phyloP scores from a whole-genome alignment of 495 filamentous ascomycete genomes.

The Chaetomium fimeti region DNA sequence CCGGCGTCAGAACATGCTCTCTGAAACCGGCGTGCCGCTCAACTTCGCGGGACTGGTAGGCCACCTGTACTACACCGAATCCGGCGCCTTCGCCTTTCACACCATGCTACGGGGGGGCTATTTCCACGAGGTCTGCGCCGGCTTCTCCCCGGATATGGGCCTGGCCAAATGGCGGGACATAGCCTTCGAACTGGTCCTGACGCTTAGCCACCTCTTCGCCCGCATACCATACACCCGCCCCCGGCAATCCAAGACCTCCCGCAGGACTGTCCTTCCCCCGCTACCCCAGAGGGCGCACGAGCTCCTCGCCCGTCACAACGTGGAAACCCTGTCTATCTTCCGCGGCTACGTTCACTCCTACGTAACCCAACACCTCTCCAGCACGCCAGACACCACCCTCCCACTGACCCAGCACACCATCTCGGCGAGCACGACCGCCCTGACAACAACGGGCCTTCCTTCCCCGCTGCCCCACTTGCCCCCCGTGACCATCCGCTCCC shows the following conservation, averaged over 20 bases:
- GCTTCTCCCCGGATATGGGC: constrained; percentile 37
- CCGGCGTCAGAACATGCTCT: constrained; percentile 63
- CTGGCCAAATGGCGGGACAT: constrained; percentile 33
- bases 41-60: constrained; percentile 67
- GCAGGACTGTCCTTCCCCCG: constrained; percentile 50
- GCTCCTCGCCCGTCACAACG: constrained; percentile 61
- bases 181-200: constrained; percentile 56
- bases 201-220: constrained; percentile 65
- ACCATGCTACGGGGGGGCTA: constrained; percentile 65
- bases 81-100: constrained; percentile 69
- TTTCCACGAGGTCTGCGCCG: constrained; percentile 60
- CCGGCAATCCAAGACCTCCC: background rate
- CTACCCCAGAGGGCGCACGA: constrained; percentile 57
- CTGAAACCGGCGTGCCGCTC: constrained; percentile 56
- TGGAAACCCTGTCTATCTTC: constrained; percentile 60
- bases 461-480: background rate
- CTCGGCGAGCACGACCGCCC: constrained; percentile 1
- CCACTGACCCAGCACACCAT: constrained; percentile 41
- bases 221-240: constrained; percentile 24
- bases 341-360: constrained; percentile 67
- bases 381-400: constrained; percentile 49
- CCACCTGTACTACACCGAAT: constrained; percentile 73
- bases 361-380: constrained; percentile 57
- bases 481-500: constrained; percentile 49
- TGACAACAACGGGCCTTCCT: background rate